Base-by-base conservation (phyloP, 306 rosid species). In the Medicago arabica region DNA sequence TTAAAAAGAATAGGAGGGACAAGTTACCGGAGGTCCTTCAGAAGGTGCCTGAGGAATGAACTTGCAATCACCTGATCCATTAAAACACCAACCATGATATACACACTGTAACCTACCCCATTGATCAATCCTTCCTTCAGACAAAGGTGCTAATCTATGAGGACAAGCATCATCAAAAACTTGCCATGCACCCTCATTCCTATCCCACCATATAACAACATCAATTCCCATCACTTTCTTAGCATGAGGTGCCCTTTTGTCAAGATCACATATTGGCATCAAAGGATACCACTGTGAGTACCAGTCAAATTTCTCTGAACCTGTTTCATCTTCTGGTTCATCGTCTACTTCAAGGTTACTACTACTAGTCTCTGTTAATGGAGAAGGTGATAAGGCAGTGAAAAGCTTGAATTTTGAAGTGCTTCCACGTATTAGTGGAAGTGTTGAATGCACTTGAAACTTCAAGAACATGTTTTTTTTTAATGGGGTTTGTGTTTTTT, bases 121-220 rank as follows among this genome's bases (percentile, higher is more conserved):
- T 51, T 86, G 94, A 84, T 94, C 98, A 76, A 94, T 94, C 78
- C 98, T 84, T 47, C 97, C 98, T 72, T 94, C 98, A 67, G 96
- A 94, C 50, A 94, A 84, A 2, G 98, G 98, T 9, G 98, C 98
- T 81, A 94, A 72, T 41, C 98, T 85, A 79, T 94, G 98, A 57
- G 98, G 98, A 84, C 98, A 94, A 0, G 75, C 57, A 83, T 94
- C 98, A 70, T 94, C 89, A 80, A 92, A 90, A 78, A 94, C 98
- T 85, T 88, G 79, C 98, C 98, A 91, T 2, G 79, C 77, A 86
- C 53, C 75, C 78, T 90, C 98, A 81, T 92, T 94, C 60, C 84
- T 85, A 80, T 94, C 96, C 97, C 97, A 94, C 97, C 98, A 91
- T 81, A 94, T 85, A 78, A 92, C 98, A 85, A 94, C 95, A 68